Evolutionary conservation across 192 early-diverging fungal species (phyloP), one percentile per base, ranked within the genome.

Genomic region (Coemansia sp.): DNA sequence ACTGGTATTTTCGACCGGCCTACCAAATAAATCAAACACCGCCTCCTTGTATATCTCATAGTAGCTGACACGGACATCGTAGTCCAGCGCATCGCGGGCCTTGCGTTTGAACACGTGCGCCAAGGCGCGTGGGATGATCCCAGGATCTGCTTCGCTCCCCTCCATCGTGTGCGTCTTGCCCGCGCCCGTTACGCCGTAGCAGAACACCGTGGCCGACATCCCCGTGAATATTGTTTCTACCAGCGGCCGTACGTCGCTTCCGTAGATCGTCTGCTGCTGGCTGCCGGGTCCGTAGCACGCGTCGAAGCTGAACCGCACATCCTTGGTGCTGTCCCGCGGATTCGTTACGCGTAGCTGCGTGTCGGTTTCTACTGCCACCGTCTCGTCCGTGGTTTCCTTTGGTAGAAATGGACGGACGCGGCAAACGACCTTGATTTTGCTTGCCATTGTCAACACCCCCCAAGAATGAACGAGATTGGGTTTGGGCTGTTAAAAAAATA

Each of bases 21-120:
- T 69, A 9, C 11, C 23, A 8, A 87, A 63, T 45, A 90, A 58
- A 59, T 91, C 89, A 48, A 85, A 85, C 10, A 91, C 85, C 3
- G 76, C 74, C 50, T 91, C 89, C 47, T 90, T 89, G 71, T 90
- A 88, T 56, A 91, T 90, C 78, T 91, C 89, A 64, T 84, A 89
- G 63, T 87, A 90, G 32, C 87, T 85, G 16, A 89, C 58, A 1
- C 72, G 62, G 9, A 89, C 70, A 26, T 80, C 74, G 58, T 80
- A 76, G 64, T 80, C 82, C 12, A 26, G 45, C 1, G 77, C 61
- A 43, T 84, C 78, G n/a, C 56, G 76, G 21, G 72, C n/a, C 53
- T 78, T 63, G 65, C 70, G 74, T 65, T 72, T 74, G 61, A 91
- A 89, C 38, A 91, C 72, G 38, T 82, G 82, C 60, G 83, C 71